Conservation (phyloP, 2,329 filamentous ascomycete species). For the Drechslerella coelobrocha region DNA sequence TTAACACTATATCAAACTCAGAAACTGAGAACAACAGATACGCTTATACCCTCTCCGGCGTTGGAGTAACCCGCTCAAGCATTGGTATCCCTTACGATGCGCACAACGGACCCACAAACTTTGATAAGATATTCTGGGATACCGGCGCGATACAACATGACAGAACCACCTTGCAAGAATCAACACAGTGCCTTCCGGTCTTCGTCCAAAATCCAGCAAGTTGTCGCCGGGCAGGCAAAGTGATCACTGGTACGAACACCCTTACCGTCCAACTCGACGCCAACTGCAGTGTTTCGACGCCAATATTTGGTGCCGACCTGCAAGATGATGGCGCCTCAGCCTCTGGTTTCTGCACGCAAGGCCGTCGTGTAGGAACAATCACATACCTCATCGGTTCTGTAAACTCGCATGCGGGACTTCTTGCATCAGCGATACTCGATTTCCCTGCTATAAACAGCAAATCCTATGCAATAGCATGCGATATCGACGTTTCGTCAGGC, state of each 20-base stretch:
- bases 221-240: conserved; percentile 29
- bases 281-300: conserved; percentile 42
- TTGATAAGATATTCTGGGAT: conserved; percentile 42
- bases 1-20: conserved; percentile 30
- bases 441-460: conserved; percentile 26
- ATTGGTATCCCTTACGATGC: conserved; percentile 43
- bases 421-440: conserved; percentile 31
- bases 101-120: conserved; percentile 33
- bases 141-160: conserved; percentile 22
- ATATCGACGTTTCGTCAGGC: conserved; percentile 30
- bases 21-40: conserved; percentile 31
- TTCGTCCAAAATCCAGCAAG: conserved; percentile 38
- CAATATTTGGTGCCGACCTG: conserved; percentile 40
- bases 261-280: conserved; percentile 32
- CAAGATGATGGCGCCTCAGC: conserved; percentile 34
- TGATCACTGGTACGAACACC: conserved; percentile 28
- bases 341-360: conserved; percentile 26
- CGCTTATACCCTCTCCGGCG: conserved; percentile 29
- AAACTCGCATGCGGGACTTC: conserved; percentile 31
- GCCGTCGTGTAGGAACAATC: conserved; percentile 21
- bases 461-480: conserved; percentile 44
- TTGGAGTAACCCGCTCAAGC: conserved; percentile 38
- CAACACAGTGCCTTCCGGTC: conserved; percentile 41
- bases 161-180: conserved; percentile 29
- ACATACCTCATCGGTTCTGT: conserved; percentile 43